Base-by-base conservation (phyloP, 1,139 yeast genomes). In the Yamadazyma atmosphaerica region DNA sequence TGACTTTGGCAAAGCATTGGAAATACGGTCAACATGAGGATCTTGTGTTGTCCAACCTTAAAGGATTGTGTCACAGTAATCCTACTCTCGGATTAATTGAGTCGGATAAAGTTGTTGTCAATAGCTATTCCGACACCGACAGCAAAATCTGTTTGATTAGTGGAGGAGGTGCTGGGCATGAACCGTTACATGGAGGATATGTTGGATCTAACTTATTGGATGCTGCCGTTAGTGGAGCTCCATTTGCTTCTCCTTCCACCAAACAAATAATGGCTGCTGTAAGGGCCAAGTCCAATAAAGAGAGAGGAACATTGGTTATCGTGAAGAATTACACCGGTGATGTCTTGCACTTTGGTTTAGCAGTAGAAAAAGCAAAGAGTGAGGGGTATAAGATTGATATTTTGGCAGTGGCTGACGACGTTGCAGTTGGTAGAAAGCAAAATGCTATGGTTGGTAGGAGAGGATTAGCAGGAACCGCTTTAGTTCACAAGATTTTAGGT, bases 291-390 rank as follows among this genome's bases (percentile, higher is more conserved):
- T 69, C 79, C 34, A 63, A 73, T 45, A 74, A 77, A 40, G 56
- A 65, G 5, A 72, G 34, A 8, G 92, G 89, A 18, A 85, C 86
- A 35, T 64, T 90, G 42, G 67, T 89, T 27, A 77, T 90, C 34
- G 92, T 86, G 37, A 89, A 88, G 63, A 90, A 90, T 62, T 90
- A 90, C 61, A 90, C 97, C 2, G 98, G 98, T 23, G 98, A 90
- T 62, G 81, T 89, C 15, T 69, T 90, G 39, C 96, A 90, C 61
- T 90, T 90, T 63, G 96, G 96, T 1, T 70, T 90, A 40, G 95
- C 92, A 4, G 90, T 85, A 2, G 97, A 90, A 63, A 73, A 94
- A 50, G 90, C 95, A 25, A 84, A 83, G 58, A 82, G 84, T 15
- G 77, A 79, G 36, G 96, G 95, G 8, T 74, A 77, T 45, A 69